phyloP scores from a whole-genome alignment of 805 yeast species.

The Starmerella vitae region DNA sequence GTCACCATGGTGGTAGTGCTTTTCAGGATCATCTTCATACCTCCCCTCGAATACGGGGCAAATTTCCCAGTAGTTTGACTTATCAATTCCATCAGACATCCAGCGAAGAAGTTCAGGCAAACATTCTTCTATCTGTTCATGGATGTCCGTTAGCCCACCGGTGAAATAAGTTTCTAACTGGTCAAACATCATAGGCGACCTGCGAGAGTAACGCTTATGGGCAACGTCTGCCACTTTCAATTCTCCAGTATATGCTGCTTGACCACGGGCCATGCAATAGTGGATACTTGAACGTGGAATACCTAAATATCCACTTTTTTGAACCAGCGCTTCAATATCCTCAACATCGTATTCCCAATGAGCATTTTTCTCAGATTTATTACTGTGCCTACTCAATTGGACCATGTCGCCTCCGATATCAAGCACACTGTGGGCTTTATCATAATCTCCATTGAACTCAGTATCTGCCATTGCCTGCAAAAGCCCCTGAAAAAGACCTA shows the following conservation, averaged over 20 bases:
- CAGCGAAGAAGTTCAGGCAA: slow-evolving; percentile 30
- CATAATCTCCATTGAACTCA: slow-evolving; percentile 41
- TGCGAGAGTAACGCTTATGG: slow-evolving; percentile 25
- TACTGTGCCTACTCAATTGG: slow-evolving; percentile 29
- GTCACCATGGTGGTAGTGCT: neutral
- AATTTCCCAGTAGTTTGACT: slow-evolving; percentile 24
- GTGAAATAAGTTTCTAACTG: slow-evolving; percentile 36
- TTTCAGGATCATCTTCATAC: neutral
- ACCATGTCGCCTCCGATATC: slow-evolving; percentile 58
- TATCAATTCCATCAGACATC: slow-evolving; percentile 28
- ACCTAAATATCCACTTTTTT: slow-evolving; percentile 23
- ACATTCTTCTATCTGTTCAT: slow-evolving; percentile 32
- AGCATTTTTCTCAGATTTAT: slow-evolving; percentile 20
- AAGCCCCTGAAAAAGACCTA: slow-evolving; percentile 43
- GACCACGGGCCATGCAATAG: slow-evolving; percentile 44
- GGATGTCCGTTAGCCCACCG: slow-evolving; percentile 42
- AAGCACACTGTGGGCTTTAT: slow-evolving; percentile 38
- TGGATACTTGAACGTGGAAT: slow-evolving; percentile 6
- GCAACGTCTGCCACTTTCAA: slow-evolving; percentile 26
- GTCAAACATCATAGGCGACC: slow-evolving; percentile 36
- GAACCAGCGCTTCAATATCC: slow-evolving; percentile 35
- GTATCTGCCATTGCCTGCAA: slow-evolving; percentile 36
- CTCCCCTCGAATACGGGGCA: slow-evolving; percentile 24
- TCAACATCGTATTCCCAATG: slow-evolving; percentile 31
- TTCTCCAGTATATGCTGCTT: slow-evolving; percentile 39